Evolutionary conservation across 1,284 basidiomycete genomes (phyloP).

Genomic region (Ustilago lituana): DNA sequence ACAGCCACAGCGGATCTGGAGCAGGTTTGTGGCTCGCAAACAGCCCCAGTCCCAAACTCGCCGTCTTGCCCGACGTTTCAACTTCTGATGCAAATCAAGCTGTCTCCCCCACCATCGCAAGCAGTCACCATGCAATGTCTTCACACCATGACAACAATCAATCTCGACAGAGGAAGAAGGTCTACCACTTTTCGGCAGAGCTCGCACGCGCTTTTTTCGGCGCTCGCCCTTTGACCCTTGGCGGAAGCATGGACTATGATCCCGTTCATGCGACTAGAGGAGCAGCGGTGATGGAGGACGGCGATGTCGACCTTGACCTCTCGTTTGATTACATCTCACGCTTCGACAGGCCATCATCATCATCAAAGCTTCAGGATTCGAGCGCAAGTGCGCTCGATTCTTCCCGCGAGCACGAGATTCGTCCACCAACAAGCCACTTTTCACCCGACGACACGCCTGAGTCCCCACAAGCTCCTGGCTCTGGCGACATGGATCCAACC

Average conservation of each 20-base stretch:
- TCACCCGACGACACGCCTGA: constrained; percentile 32
- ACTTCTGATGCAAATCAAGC: not conserved
- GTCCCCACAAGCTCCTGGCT: constrained; percentile 1
- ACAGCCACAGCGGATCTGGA: constrained; percentile 45
- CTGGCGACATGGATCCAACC: not conserved
- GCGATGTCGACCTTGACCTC: constrained; percentile 52
- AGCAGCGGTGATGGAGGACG: constrained; percentile 15
- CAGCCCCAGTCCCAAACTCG: constrained; percentile 24
- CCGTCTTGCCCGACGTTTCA: constrained; percentile 5
- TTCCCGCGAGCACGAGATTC: constrained; percentile 10
- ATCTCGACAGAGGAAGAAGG: constrained; percentile 8
- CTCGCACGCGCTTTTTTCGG: constrained; percentile 32
- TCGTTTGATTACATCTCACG: constrained; percentile 56
- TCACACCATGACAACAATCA: not conserved
- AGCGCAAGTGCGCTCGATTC: constrained; percentile 25
- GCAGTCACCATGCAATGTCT: not conserved
- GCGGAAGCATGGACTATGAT: constrained; percentile 5
- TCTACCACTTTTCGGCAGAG: constrained; percentile 41
- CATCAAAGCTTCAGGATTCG: constrained; percentile 26
- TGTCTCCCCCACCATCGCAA: not conserved
- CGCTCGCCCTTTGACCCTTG: constrained; percentile 17
- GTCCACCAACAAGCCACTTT: constrained; percentile 17
- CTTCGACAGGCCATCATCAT: constrained; percentile 35
- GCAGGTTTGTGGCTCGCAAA: constrained; percentile 47
- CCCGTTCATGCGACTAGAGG: constrained; percentile 9